These are phyloP conservation scores for Isatis tinctoria DNA, from an alignment of 345 rosid genomes.

Conservation along the genomic window DNA sequence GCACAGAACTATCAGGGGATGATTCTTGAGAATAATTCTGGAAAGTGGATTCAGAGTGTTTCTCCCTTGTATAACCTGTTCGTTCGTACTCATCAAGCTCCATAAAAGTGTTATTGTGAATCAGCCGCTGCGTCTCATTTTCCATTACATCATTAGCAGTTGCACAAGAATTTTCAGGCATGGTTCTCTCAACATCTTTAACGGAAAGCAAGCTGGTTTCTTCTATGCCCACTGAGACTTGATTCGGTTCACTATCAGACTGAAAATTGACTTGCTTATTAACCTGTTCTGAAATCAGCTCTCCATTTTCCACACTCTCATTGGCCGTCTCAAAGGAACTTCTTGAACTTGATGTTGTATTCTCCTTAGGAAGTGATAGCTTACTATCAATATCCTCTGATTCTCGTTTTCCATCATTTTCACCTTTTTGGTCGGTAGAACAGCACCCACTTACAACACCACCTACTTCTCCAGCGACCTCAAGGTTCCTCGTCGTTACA, in stretches of 20 bases:
- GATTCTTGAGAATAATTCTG: background rate
- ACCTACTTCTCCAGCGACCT: background rate
- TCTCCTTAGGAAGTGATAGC: constrained; percentile 30
- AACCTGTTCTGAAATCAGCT: background rate
- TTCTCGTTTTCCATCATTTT: constrained; percentile 17
- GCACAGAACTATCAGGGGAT: constrained; percentile 7
- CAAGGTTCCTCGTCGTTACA: constrained; percentile 3
- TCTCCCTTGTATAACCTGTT: constrained; percentile 18
- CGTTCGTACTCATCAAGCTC: constrained; percentile 18
- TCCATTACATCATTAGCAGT: background rate
- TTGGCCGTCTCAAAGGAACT: constrained; percentile 21
- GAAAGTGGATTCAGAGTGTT: constrained; percentile 29
- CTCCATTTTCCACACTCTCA: constrained; percentile 1
- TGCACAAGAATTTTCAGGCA: background rate
- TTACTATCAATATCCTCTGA: background rate
- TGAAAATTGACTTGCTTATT: background rate
- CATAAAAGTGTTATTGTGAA: constrained; percentile 7
- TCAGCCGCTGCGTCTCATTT: constrained; percentile 11
- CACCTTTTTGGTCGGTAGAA: constrained; percentile 16
- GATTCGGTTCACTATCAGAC: constrained; percentile 5
- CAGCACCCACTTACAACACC: background rate
- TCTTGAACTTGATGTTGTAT: constrained; percentile 29
- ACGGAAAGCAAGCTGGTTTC: constrained; percentile 7
- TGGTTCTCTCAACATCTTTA: constrained; percentile 6
- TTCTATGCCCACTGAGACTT: constrained; percentile 1